Conservation (phyloP, 192 early-diverging fungal genomes). For the Podila horticola region DNA sequence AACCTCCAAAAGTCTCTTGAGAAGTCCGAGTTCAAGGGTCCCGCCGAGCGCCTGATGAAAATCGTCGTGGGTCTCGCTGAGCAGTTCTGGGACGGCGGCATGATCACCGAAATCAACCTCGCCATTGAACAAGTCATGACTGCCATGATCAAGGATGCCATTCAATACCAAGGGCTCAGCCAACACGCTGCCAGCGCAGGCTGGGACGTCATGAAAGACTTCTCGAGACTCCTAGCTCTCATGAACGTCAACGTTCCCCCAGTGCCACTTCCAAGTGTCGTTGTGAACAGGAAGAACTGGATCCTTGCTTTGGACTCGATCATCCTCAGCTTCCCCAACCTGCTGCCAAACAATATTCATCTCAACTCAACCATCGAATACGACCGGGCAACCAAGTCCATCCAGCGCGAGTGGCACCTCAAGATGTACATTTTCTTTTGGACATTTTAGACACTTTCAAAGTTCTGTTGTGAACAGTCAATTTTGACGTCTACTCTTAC, state of each 20-base stretch:
- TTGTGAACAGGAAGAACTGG: slow-evolving; percentile 14
- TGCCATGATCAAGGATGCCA: slow-evolving; percentile 9
- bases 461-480: not conserved
- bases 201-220: slow-evolving; percentile 39
- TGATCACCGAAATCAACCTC: slow-evolving; percentile 16
- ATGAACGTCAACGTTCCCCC: not conserved
- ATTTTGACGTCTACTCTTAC: no score
- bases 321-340: slow-evolving; percentile 19
- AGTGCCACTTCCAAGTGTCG: slow-evolving; percentile 29
- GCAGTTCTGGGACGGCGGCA: slow-evolving; percentile 41
- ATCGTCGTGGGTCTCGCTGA: slow-evolving; percentile 16
- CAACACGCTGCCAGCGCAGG: not conserved
- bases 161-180: not conserved
- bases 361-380: slow-evolving; percentile 17
- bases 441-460: no score
- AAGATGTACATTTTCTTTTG: slow-evolving; percentile 12
- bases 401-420: slow-evolving; percentile 19
- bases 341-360: slow-evolving; percentile 27
- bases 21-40: slow-evolving; percentile 2
- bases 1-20: slow-evolving; percentile 6
- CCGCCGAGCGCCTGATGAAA: slow-evolving; percentile 17
- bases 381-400: slow-evolving; percentile 6
- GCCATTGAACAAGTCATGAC: slow-evolving; percentile 19
- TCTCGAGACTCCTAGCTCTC: slow-evolving; percentile 13
- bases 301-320: slow-evolving; percentile 16